phyloP scores from a whole-genome alignment of 2,329 filamentous ascomycete species.

The Penicillium psychrosexuale region DNA sequence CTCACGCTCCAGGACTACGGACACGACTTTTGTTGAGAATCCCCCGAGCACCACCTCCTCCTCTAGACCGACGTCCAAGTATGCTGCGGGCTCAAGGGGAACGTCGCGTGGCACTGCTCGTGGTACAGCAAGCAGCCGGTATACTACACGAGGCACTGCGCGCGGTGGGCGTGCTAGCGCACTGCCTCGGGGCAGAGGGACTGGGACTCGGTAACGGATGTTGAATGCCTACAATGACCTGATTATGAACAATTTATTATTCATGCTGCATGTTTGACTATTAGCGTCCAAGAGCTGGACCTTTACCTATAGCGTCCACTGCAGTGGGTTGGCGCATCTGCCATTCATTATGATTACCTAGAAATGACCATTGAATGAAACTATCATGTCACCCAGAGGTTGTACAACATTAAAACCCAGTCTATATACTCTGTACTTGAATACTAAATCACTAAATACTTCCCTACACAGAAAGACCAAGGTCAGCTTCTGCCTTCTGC shows the following conservation, averaged over 20 bases:
- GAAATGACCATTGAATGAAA: conserved; percentile 1
- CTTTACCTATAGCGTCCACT: not conserved
- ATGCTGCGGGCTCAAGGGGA: conserved; percentile 26
- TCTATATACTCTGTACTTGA: not conserved
- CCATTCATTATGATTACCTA: not conserved
- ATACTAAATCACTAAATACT: not conserved
- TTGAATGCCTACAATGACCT: not conserved
- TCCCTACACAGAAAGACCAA: not conserved
- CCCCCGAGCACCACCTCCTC: conserved; percentile 54
- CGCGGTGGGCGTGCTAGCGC: conserved; percentile 36
- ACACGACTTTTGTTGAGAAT: conserved; percentile 87
- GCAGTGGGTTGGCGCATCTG: not conserved
- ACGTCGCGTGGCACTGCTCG: conserved; percentile 26
- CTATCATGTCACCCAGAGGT: not conserved
- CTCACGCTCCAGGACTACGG: conserved; percentile 65
- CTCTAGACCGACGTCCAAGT: conserved; percentile 44
- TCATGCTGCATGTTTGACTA: not conserved
- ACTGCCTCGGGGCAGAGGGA: conserved; percentile 40
- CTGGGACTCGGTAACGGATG: conserved; percentile 28
- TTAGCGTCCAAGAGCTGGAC: not conserved
- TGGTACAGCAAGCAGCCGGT: conserved; percentile 28
- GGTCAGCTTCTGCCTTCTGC: not conserved
- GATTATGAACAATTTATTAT: not conserved
- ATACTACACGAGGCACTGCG: conserved; percentile 38
- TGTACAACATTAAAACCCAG: not conserved